phyloP scores from a whole-genome alignment of 805 yeast species.

The Lachancea mirantina region DNA sequence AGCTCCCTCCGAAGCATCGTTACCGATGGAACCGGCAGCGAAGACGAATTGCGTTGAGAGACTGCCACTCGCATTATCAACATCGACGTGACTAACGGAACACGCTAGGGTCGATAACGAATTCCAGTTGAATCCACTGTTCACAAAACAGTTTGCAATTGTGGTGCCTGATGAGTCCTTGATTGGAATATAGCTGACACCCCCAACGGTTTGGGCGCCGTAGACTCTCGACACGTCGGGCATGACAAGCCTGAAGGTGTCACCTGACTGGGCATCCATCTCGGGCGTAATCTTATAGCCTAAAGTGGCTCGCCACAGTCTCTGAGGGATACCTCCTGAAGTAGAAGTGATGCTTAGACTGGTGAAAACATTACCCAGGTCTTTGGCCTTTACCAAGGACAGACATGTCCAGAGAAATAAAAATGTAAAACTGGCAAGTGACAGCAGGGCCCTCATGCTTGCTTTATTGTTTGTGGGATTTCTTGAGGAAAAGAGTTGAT shows the following conservation, averaged over 20 bases:
- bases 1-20: conserved; percentile 8
- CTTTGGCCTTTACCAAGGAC: conserved; percentile 12
- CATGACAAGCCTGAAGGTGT: conserved; percentile 10
- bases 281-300: conserved; percentile 9
- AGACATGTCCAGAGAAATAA: too few species aligned
- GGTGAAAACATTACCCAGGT: conserved; percentile 13
- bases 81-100: conserved; percentile 1
- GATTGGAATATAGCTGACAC: conserved; percentile 3
- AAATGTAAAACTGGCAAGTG: too few species aligned
- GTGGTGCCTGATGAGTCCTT: conserved; percentile 2
- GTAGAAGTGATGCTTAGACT: conserved; percentile 6
- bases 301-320: conserved; percentile 11
- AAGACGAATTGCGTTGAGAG: conserved; percentile 7
- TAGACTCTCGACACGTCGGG: conserved; percentile 13
- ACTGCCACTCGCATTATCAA: conserved; percentile 3
- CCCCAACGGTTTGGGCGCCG: conserved; percentile 3
- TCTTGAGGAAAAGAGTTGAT: too few species aligned
- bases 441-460: too few species aligned
- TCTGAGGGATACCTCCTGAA: conserved; percentile 3
- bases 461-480: too few species aligned
- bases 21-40: conserved; percentile 10
- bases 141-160: conserved; percentile 7
- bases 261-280: conserved; percentile 11
- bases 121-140: conserved; percentile 3
- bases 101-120: conserved; percentile 3